Evolutionary conservation across 2,329 filamentous ascomycete genomes (phyloP), one percentile per base, ranked within the genome.

Genomic region (Leptographium procerum): DNA sequence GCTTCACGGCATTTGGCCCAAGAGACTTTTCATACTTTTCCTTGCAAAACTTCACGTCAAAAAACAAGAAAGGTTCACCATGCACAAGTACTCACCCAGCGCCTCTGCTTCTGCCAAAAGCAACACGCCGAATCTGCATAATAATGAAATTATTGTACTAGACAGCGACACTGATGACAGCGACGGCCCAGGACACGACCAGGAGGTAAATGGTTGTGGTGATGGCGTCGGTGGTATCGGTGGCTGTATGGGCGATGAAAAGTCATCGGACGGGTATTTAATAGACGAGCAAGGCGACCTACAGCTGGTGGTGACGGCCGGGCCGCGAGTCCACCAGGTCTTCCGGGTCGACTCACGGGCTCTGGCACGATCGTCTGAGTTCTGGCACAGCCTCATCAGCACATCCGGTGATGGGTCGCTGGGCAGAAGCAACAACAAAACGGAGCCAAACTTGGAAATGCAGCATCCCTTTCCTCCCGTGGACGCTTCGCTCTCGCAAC

Each of bases 311-410:
- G 56, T 58, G 34, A 53, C 57, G 26, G 56, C 54, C 5, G 59
- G 56, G 3, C 47, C 28, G 13, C 52, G 53, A 2, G 31, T 47
- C 14, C 47, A 29, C 24, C 31, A 55, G 29, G 53, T 58, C 11
- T 60, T 43, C 53, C 31, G 45, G 31, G 59, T 60, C 1, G 59
- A 60, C 31, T 58, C 59, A 22, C 53, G 57, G 16, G 59, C 59
- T 8, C 56, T 60, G 52, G 56, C 59, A n/a, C 47, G 59, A 13
- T 47, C 56, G n/a, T 60, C 59, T 4, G 22, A 26, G 28, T 56
- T 60, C 16, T 60, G 56, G 56, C 22, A 55, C 19, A 24, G 22
- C 4, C 55, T 60, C 3, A 51, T 60, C 22, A 43, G 8, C 40
- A 43, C 40, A n/a, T 43, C 40, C 13, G 19, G 19, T n/a, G 19